Base-by-base conservation (phyloP, 2,329 filamentous ascomycete species). In the Aquanectria penicillioides region DNA sequence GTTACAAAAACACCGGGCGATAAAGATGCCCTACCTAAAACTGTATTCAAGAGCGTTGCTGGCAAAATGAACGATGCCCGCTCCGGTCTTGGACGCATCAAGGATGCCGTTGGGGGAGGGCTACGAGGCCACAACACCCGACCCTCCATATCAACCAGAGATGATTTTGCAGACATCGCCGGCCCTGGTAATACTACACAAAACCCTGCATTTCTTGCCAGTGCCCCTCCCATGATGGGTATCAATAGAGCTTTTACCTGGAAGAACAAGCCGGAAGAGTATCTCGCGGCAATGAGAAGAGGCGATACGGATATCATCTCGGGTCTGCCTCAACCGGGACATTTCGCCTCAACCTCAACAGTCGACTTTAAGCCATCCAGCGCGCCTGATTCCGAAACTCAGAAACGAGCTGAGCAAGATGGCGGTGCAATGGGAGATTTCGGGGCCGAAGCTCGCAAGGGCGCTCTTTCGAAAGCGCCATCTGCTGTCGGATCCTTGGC, bases 61-160 rank as follows among this genome's bases (percentile, higher is more conserved):
- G 91, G 86, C 5, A 90, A 90, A 64, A 90, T 92, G 72, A 91
- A 86, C 62, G 93, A 96, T 74, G 91, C 93, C 40, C 88, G 90
- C 41, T 93, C 90, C 54, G 93, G 93, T 0, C 83, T 97, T 54
- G 91, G 91, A 2, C 88, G 92, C 29, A 93, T 97, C 73, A 94
- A 94, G 71, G 93, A 94, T 71, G 92, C 89, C 3, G 90, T 97
- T 29, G 91, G 92, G 1, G 81, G 82, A 12, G 78, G 78, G 10
- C 72, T 81, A n/a, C 81, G 81, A 62, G 82, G 84, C 2, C 85
- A 89, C 59, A 68, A 71, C 41, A 81, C 75, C 63, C 82, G 83
- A 12, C 80, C 81, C n/a, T 87, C 86, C 4, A 62, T 72, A 9
- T 69, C 74, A 8, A 69, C 68, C 4, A 85, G 79, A 65, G 86